Evolutionary conservation across 768 basidiomycete genomes (phyloP).

Genomic region (Russula emetica): DNA sequence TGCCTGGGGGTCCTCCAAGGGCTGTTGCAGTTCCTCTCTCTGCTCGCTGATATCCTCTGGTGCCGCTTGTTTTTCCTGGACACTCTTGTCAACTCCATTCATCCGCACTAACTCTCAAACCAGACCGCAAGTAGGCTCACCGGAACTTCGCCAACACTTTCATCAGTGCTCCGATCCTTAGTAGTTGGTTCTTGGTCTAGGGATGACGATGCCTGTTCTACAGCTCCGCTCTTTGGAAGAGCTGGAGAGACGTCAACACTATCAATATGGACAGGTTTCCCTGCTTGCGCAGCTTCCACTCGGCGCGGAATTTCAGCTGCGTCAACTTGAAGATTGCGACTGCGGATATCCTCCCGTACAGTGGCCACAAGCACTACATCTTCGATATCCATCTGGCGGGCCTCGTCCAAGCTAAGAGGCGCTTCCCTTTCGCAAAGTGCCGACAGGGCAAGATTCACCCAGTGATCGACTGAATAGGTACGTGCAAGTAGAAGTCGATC

Average conservation of each 20-base stretch:
- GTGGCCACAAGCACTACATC: conserved; percentile 13
- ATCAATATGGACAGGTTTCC: too few species aligned
- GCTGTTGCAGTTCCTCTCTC: not conserved
- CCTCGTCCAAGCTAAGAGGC: conserved; percentile 9
- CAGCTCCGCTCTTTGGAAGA: not conserved
- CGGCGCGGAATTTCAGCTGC: not conserved
- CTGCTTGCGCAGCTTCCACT: conserved; percentile 1
- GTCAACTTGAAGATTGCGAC: not conserved
- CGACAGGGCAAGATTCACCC: conserved; percentile 13
- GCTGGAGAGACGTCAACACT: not conserved
- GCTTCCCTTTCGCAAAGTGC: conserved; percentile 11
- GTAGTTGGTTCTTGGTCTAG: not conserved
- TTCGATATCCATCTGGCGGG: conserved; percentile 10
- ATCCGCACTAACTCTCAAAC: too few species aligned
- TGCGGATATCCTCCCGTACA: conserved; percentile 4
- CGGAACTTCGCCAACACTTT: not conserved
- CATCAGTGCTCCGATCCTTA: not conserved
- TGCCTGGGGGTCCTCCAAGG: not conserved
- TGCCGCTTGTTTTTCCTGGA: not conserved
- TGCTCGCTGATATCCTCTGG: not conserved
- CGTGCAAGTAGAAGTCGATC: conserved; percentile 17
- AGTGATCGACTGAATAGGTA: conserved; percentile 9
- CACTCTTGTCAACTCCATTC: not conserved
- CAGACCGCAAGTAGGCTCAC: not conserved
- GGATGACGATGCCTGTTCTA: not conserved